Conservation (phyloP, 2,329 filamentous ascomycete species). For the Hymenoscyphus infarciens region DNA sequence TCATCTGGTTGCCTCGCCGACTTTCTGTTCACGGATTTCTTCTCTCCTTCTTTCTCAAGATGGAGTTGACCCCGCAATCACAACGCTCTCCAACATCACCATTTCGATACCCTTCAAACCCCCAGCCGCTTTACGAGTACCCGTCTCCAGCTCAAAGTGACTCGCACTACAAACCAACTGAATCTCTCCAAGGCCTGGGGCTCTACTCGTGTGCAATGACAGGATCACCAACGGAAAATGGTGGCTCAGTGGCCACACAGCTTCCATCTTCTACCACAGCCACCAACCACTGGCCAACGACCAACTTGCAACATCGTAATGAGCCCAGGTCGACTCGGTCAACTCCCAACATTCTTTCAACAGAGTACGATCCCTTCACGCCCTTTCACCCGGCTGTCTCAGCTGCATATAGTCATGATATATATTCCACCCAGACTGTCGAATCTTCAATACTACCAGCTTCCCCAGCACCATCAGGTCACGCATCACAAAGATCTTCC, state of each 20-base stretch:
- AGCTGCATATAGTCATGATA: conserved; percentile 44
- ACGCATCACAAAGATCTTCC: conserved; percentile 35
- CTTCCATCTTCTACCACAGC: conserved; percentile 25
- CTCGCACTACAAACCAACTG: conserved; percentile 30
- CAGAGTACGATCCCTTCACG: conserved; percentile 51
- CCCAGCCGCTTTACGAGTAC: conserved; percentile 35
- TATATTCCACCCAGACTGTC: conserved; percentile 42
- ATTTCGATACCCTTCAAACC: conserved; percentile 29
- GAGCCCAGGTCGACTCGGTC: conserved; percentile 29
- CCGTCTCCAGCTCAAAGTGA: conserved; percentile 35
- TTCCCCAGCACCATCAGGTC: conserved; percentile 33
- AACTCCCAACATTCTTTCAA: conserved; percentile 43
- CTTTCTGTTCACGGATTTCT: conserved; percentile 1
- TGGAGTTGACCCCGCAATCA: conserved; percentile 36
- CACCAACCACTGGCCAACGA: conserved; percentile 30
- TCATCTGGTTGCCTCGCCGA: conserved; percentile 6
- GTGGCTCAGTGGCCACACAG: conserved; percentile 21
- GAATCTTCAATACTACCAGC: conserved; percentile 33
- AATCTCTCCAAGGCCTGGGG: conserved; percentile 31
- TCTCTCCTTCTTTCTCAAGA: conserved; percentile 23
- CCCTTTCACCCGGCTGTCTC: conserved; percentile 44
- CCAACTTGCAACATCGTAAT: conserved; percentile 25
- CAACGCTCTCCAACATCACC: conserved; percentile 33
- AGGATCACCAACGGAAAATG: conserved; percentile 27
- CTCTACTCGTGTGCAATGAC: conserved; percentile 33